Evolutionary conservation across 495 filamentous ascomycete genomes (phyloP), one percentile per base, ranked within the genome.

Genomic region (Margaritispora aquatica): DNA sequence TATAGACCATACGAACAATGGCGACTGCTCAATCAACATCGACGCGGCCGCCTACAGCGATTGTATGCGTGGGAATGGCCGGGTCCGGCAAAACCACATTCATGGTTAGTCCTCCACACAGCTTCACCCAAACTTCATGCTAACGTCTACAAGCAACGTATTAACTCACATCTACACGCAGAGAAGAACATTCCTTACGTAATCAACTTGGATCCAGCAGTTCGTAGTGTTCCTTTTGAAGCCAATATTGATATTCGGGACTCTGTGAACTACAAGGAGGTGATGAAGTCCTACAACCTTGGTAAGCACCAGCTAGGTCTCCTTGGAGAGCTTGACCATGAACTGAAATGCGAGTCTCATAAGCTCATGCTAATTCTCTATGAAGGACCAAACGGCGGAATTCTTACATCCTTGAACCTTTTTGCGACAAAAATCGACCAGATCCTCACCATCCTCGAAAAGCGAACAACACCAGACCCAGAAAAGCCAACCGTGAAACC

Each of bases 241-340:
- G 84, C 84, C 75, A 97, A 99, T 73, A 97, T 99, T 77, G 94
- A 99, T 72, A 99, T 99, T 66, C 90, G 95, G 59, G 95, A 99
- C 73, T 92, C 87, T 26, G 90, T 99, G 68, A 96, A 99, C 76
- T 99, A 99, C 80, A 95, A 96, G 71, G 93, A 99, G 72, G 94
- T 99, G 62, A 99, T 99, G 94, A 90, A 89, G 71, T 89, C 96
- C 69, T 97, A 97, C 79, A 96, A 96, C 67, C 84, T 99, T 0
- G 94, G 94, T n/a, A n/a, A n/a, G n/a, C n/a, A n/a, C n/a, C n/a
- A n/a, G n/a, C n/a, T n/a, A n/a, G n/a, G n/a, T n/a, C n/a, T n/a
- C n/a, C n/a, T n/a, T n/a, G n/a, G n/a, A n/a, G n/a, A n/a, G n/a
- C n/a, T n/a, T n/a, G n/a, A n/a, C n/a, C n/a, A n/a, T n/a, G n/a